Evolutionary conservation across 106 monocot genomes (phyloP).

Genomic region (Agapanthus africanus): DNA sequence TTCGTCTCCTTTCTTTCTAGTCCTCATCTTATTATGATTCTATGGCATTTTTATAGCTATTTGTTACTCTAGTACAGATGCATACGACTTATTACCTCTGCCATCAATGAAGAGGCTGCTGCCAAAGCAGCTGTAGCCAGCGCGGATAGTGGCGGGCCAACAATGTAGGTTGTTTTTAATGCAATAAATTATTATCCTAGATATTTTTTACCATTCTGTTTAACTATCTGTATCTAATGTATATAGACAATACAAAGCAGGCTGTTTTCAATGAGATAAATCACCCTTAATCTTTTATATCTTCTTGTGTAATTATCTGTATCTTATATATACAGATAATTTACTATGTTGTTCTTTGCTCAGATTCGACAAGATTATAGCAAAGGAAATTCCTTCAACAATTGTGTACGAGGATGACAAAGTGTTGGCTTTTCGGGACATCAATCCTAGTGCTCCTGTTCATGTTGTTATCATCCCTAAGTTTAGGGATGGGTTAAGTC

Average conservation of each 20-base stretch:
- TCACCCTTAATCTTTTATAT: no score
- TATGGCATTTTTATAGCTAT: no score
- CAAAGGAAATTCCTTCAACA: constrained; percentile 79
- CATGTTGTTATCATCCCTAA: constrained; percentile 92
- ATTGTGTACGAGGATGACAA: constrained; percentile 89
- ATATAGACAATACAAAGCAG: no score
- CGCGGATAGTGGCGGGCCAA: constrained; percentile 60
- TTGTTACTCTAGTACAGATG: constrained; percentile 23
- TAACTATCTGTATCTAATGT: no score
- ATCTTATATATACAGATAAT: constrained; percentile 36
- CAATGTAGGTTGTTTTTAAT: constrained; percentile 35
- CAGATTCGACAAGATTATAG: constrained; percentile 95
- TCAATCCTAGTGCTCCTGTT: constrained; percentile 86
- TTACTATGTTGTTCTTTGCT: not conserved
- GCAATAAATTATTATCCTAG: no score
- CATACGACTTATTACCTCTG: constrained; percentile 34
- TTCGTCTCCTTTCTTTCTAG: no score
- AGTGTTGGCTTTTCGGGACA: constrained; percentile 86
- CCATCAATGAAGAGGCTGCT: constrained; percentile 60
- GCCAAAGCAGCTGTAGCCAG: constrained; percentile 50
- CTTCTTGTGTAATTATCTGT: no score
- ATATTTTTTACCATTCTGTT: no score
- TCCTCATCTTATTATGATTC: not conserved
- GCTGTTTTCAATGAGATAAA: no score
- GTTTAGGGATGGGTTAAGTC: constrained; percentile 68